Evolutionary conservation across 345 rosid genomes (phyloP).

Genomic region (Barbarea vulgaris): DNA sequence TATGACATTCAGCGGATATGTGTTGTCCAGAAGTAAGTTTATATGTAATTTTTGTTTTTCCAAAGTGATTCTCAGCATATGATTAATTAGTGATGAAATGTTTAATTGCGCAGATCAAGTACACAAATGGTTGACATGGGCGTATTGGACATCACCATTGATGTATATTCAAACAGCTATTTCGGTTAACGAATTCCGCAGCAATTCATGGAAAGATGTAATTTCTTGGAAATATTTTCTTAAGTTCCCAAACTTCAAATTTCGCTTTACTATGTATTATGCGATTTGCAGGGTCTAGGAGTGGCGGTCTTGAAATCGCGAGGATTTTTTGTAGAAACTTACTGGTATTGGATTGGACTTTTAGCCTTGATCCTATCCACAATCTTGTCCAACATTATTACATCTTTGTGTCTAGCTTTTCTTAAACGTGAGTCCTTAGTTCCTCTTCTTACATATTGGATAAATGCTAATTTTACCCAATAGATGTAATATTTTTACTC

Average conservation of each 20-base stretch:
- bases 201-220: slow-evolving; percentile 54
- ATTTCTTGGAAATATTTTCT: not conserved
- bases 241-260: not conserved
- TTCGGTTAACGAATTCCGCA: slow-evolving; percentile 57
- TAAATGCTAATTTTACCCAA: not conserved
- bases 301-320: slow-evolving; percentile 47
- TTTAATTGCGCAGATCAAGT: slow-evolving; percentile 45
- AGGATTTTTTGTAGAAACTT: slow-evolving; percentile 51
- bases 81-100: slow-evolving; percentile 8
- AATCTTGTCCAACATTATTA: slow-evolving; percentile 50
- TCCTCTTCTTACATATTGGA: not conserved
- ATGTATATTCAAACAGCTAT: slow-evolving; percentile 67
- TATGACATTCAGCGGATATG: slow-evolving; percentile 49
- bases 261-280: not conserved
- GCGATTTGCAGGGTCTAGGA: slow-evolving; percentile 47
- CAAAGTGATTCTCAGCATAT: not conserved
- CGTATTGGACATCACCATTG: slow-evolving; percentile 68
- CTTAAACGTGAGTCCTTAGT: slow-evolving; percentile 48
- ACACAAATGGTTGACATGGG: slow-evolving; percentile 76
- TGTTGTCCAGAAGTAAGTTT: slow-evolving; percentile 46
- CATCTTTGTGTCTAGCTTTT: slow-evolving; percentile 50
- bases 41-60: not conserved
- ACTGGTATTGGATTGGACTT: slow-evolving; percentile 75
- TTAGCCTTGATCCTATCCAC: slow-evolving; percentile 48
- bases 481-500: not conserved